phyloP scores from a whole-genome alignment of 208 protist genomes.

The Wallacemonas rigidus region DNA sequence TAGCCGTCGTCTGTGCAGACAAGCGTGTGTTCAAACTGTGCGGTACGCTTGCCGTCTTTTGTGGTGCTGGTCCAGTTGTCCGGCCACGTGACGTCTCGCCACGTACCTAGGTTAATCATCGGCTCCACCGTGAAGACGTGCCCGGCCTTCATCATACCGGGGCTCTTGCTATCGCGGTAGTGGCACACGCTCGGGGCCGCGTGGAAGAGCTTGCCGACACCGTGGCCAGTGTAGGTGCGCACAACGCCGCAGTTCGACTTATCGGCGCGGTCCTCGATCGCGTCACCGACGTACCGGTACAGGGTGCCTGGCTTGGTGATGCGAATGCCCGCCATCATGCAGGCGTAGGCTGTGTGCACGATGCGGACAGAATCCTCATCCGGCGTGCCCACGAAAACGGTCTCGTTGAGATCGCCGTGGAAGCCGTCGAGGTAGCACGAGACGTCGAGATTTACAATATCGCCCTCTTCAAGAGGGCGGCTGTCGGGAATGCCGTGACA shows the following conservation, averaged over 20 bases:
- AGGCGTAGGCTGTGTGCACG: constrained; percentile 85
- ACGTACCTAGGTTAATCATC: constrained; percentile 96
- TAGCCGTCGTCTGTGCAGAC: constrained; percentile 92
- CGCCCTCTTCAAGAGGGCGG: constrained; percentile 93
- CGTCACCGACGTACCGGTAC: constrained; percentile 83
- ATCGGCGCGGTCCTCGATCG: constrained; percentile 79
- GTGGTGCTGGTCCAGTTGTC: constrained; percentile 97
- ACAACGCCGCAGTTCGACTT: constrained; percentile 74
- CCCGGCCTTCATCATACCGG: constrained; percentile 91
- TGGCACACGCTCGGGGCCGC: constrained; percentile 91
- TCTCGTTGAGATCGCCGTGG: constrained; percentile 94
- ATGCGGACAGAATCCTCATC: constrained; percentile 74
- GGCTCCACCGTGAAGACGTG: constrained; percentile 99
- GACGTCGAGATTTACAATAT: constrained; percentile 99
- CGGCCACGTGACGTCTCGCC: constrained; percentile 92
- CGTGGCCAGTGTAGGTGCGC: constrained; percentile 93
- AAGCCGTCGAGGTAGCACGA: constrained; percentile 94
- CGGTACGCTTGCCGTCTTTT: constrained; percentile 94
- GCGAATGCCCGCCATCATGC: constrained; percentile 78
- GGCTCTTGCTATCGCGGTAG: constrained; percentile 91
- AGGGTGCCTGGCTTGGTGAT: constrained; percentile 84
- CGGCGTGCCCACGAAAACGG: constrained; percentile 89
- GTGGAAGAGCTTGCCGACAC: constrained; percentile 94
- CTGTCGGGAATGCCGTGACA: constrained; percentile 97
- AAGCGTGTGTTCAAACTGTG: constrained; percentile 99